Evolutionary conservation across 2,329 filamentous ascomycete genomes (phyloP).

Genomic region (Neoscytalidium dimidiatum): DNA sequence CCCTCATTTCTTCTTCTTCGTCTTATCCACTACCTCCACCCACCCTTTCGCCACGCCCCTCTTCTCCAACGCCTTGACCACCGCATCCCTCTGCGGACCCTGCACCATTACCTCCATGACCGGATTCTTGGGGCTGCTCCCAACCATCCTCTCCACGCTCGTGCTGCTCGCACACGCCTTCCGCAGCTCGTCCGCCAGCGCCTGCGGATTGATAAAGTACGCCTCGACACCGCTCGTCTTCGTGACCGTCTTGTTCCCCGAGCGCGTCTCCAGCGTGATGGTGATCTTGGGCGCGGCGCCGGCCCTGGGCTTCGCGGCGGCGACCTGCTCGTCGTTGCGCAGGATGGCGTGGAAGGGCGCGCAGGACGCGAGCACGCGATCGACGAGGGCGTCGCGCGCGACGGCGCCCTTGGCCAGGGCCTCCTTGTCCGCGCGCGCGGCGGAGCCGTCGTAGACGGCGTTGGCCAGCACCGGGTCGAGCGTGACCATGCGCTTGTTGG

Average conservation of each 20-base stretch:
- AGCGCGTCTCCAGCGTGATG: constrained; percentile 64
- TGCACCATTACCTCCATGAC: constrained; percentile 69
- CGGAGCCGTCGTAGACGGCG: constrained; percentile 52
- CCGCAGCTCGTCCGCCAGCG: constrained; percentile 65
- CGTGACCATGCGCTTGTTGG: constrained; percentile 63
- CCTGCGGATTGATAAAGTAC: constrained; percentile 61
- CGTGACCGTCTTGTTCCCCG: constrained; percentile 66
- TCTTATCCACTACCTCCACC: constrained; percentile 68
- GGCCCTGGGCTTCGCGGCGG: constrained; percentile 58
- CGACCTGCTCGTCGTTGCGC: constrained; percentile 44
- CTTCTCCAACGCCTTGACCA: constrained; percentile 60
- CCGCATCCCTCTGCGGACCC: constrained; percentile 63
- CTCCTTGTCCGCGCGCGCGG: constrained; percentile 56
- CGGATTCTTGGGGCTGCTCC: constrained; percentile 61
- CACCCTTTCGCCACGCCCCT: constrained; percentile 61
- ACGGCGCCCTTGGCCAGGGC: constrained; percentile 60
- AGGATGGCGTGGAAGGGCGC: constrained; percentile 61
- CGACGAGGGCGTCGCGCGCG: constrained; percentile 61
- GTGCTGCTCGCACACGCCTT: constrained; percentile 70
- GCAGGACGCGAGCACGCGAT: constrained; percentile 59
- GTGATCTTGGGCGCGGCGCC: constrained; percentile 62
- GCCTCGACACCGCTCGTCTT: constrained; percentile 63
- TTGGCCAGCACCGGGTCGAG: constrained; percentile 66
- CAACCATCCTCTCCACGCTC: constrained; percentile 62
- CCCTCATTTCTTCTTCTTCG: constrained; percentile 61